These are phyloP conservation scores for Calonectria pauciramosa DNA, from an alignment of 2,329 filamentous ascomycete genomes.

Conservation along the genomic window DNA sequence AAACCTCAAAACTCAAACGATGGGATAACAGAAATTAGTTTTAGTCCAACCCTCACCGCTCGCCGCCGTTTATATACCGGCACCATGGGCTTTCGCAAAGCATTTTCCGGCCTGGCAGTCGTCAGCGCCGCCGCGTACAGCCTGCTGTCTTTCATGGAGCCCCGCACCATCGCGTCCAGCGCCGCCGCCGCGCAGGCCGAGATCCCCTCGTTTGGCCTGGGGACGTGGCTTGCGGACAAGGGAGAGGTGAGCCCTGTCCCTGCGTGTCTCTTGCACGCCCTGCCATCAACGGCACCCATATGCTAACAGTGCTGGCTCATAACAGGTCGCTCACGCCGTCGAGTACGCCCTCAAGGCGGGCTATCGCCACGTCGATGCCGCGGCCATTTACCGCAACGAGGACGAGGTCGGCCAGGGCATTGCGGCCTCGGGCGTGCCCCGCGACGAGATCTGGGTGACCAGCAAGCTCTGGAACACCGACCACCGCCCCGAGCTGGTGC, in stretches of 20 bases:
- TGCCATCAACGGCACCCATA: slow-evolving; percentile 51
- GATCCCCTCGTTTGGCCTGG: slow-evolving; percentile 50
- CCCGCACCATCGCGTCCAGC: background rate
- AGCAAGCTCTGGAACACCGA: slow-evolving; percentile 54
- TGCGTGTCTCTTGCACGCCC: background rate
- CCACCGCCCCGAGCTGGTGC: slow-evolving; percentile 46
- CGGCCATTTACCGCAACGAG: slow-evolving; percentile 74
- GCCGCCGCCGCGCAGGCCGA: background rate
- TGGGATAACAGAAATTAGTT: background rate
- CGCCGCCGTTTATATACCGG: background rate
- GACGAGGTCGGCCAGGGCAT: slow-evolving; percentile 63
- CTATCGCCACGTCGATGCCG: slow-evolving; percentile 70
- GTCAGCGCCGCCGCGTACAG: background rate
- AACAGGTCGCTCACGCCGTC: slow-evolving; percentile 59
- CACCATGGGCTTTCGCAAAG: background rate
- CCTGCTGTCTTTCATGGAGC: background rate
- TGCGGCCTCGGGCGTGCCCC: slow-evolving; percentile 42
- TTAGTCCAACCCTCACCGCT: background rate
- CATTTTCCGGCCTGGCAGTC: background rate
- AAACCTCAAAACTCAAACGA: background rate
- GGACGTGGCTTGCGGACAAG: slow-evolving; percentile 50
- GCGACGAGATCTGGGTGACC: slow-evolving; percentile 47
- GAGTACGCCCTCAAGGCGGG: slow-evolving; percentile 65
- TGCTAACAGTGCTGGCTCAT: background rate
- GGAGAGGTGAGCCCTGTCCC: slow-evolving; percentile 22